Percentiles rank a stretch among this genome's conserved stretches.
These are phyloP conservation scores for apple (Malus domestica) DNA, from an alignment of 306 rosid genomes.

Conservation along the genomic window DNA sequence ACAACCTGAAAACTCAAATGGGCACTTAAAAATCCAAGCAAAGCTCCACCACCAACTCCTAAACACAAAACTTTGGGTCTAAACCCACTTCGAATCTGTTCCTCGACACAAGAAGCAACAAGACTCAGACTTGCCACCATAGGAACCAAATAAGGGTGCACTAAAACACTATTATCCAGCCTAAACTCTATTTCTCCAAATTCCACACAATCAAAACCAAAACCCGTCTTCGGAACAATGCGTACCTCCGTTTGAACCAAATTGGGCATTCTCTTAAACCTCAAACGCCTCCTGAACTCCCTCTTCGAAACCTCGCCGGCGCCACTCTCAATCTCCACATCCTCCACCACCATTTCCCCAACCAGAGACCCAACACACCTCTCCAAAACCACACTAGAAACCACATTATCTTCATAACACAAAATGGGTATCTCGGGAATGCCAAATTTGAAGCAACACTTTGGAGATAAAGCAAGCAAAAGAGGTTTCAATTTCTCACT, in stretches of 20 bases:
- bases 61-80: constrained; percentile 69
- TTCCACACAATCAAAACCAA: constrained; percentile 9
- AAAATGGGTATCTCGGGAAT: constrained; percentile 65
- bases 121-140: constrained; percentile 69
- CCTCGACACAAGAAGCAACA: constrained; percentile 29
- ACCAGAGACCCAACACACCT: constrained; percentile 39
- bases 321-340: constrained; percentile 52
- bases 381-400: constrained; percentile 45
- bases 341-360: constrained; percentile 85
- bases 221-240: constrained; percentile 30
- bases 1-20: constrained; percentile 60
- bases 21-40: constrained; percentile 47
- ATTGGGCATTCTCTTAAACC: constrained; percentile 83
- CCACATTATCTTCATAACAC: constrained; percentile 53
- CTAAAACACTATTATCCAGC: constrained; percentile 47
- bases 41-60: constrained; percentile 92
- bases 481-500: constrained; percentile 58
- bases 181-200: constrained; percentile 43
- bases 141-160: constrained; percentile 78
- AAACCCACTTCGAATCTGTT: constrained; percentile 32
- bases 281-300: constrained; percentile 80
- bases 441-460: constrained; percentile 37
- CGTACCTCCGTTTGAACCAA: constrained; percentile 68
- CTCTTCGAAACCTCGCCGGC: constrained; percentile 13
- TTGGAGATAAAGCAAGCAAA: constrained; percentile 67